phyloP scores from a whole-genome alignment of 129 eudicot species.

The Silybum marianum region DNA sequence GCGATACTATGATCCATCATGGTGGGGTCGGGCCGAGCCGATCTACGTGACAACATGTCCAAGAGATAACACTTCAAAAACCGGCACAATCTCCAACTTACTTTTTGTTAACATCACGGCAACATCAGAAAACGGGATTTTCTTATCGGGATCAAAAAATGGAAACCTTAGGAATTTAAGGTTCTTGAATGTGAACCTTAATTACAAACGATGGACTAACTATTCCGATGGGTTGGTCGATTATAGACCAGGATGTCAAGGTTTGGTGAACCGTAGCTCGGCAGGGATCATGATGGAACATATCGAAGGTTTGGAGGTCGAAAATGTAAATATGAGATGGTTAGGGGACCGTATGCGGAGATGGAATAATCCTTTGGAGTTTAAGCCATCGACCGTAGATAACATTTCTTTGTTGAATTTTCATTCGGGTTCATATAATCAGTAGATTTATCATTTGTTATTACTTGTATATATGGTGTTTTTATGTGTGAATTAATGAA shows the following conservation, averaged over 20 bases:
- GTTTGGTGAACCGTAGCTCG: conserved; percentile 71
- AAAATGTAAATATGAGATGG: conserved; percentile 81
- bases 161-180: conserved; percentile 61
- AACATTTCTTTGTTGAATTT: conserved; percentile 61
- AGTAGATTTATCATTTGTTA: background rate
- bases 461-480: background rate
- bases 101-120: conserved; percentile 75
- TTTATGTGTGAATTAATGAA: no score
- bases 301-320: conserved; percentile 65
- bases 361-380: conserved; percentile 90
- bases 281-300: conserved; percentile 93
- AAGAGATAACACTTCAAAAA: conserved; percentile 46
- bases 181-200: conserved; percentile 67
- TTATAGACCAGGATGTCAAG: conserved; percentile 91
- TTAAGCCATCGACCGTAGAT: conserved; percentile 77
- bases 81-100: conserved; percentile 69
- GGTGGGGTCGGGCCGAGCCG: conserved; percentile 99
- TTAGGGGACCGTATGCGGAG: conserved; percentile 43
- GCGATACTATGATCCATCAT: conserved; percentile 84
- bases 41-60: conserved; percentile 92
- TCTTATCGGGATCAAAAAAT: conserved; percentile 72
- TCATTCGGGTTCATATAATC: conserved; percentile 47
- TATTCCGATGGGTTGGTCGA: conserved; percentile 76
- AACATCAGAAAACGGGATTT: conserved; percentile 85
- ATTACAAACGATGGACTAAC: conserved; percentile 80